Conservation (phyloP, 495 filamentous ascomycete genomes). For the Aspergillus ostianus region DNA sequence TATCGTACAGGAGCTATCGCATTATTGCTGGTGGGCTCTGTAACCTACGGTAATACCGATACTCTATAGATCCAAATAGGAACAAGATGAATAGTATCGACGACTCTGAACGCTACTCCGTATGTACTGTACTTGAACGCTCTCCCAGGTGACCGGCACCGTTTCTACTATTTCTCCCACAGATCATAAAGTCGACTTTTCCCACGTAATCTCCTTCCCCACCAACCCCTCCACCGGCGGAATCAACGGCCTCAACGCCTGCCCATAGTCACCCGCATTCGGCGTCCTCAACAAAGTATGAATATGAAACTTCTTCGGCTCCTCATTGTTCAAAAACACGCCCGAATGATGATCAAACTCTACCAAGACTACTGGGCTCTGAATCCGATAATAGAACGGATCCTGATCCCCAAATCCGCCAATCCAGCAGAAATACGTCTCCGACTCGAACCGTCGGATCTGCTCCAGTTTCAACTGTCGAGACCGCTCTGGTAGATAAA, state of each 20-base stretch:
- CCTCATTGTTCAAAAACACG: slow-evolving; percentile 69
- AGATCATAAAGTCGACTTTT: slow-evolving; percentile 10
- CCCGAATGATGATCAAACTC: slow-evolving; percentile 83
- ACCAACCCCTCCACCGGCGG: slow-evolving; percentile 37
- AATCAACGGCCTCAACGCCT: slow-evolving; percentile 46
- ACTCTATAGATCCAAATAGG: neutral
- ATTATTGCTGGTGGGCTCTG: no score
- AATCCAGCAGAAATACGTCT: slow-evolving; percentile 79
- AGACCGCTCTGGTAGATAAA: slow-evolving; percentile 58
- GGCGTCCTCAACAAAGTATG: slow-evolving; percentile 69
- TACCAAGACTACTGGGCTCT: slow-evolving; percentile 67
- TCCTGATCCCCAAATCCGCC: slow-evolving; percentile 63
- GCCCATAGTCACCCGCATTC: slow-evolving; percentile 74
- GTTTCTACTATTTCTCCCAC: neutral
- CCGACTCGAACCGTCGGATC: slow-evolving; percentile 49
- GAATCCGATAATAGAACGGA: slow-evolving; percentile 73
- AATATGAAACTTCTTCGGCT: slow-evolving; percentile 74
- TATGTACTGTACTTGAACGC: no score
- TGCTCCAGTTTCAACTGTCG: slow-evolving; percentile 51
- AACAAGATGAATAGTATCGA: no score
- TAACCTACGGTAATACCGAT: neutral
- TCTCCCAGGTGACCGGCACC: neutral
- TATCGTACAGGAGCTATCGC: neutral
- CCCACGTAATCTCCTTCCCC: slow-evolving; percentile 45
- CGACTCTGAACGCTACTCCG: no score